Conservation (phyloP, 2,329 filamentous ascomycete species). For the Elsinoe necatrix region DNA sequence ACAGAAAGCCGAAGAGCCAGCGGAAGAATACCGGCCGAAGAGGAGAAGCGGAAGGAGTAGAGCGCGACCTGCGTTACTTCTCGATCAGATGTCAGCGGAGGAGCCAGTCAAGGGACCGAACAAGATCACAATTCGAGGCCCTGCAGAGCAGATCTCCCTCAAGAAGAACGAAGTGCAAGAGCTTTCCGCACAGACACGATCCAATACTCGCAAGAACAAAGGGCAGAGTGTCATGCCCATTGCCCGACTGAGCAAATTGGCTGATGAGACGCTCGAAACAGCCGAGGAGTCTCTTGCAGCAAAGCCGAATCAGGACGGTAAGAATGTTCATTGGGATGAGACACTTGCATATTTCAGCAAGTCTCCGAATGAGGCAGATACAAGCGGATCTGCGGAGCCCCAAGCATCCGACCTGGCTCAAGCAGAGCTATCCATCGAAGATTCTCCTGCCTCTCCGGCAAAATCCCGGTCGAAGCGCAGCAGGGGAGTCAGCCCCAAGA, state of each 20-base stretch:
- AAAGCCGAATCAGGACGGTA: slow-evolving; percentile 22
- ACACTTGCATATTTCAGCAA: slow-evolving; percentile 40
- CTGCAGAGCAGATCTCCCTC: slow-evolving; percentile 36
- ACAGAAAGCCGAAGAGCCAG: slow-evolving; percentile 16
- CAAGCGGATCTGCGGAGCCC: background rate
- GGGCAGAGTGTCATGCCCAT: slow-evolving; percentile 37
- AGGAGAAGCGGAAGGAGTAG: slow-evolving; percentile 15
- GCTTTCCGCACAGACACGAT: slow-evolving; percentile 36
- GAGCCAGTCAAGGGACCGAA: slow-evolving; percentile 26
- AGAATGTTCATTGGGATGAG: slow-evolving; percentile 39
- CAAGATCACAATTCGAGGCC: slow-evolving; percentile 38
- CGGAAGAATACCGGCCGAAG: background rate
- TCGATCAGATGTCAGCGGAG: slow-evolving; percentile 11
- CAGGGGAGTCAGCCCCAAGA: background rate
- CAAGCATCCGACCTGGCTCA: background rate
- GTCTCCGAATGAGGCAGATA: slow-evolving; percentile 22
- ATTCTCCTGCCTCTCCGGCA: background rate
- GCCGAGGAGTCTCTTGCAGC: slow-evolving; percentile 14
- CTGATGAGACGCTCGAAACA: slow-evolving; percentile 24
- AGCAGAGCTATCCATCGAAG: background rate
- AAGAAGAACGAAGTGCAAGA: slow-evolving; percentile 44
- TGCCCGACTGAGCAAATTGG: slow-evolving; percentile 37
- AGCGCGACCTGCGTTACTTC: slow-evolving; percentile 5
- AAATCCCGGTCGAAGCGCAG: slow-evolving; percentile 9
- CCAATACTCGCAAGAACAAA: slow-evolving; percentile 46